Evolutionary conservation across 2,329 filamentous ascomycete species (phyloP), one percentile per base, ranked within the genome.

Genomic region (Dothistroma septosporum): DNA sequence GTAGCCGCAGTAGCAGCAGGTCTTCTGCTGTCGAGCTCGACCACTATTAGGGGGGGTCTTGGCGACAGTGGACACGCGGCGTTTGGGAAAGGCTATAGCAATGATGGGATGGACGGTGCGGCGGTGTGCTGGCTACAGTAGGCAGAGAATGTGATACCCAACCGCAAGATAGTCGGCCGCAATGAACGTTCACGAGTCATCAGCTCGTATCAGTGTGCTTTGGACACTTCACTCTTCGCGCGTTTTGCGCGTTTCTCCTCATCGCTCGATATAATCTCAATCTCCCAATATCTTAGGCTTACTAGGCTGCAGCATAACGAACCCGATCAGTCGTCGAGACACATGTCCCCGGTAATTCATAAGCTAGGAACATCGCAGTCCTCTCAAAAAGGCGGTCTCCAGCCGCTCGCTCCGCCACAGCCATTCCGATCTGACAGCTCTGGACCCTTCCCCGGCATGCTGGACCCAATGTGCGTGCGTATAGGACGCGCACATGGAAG

Each of bases 151-250:
- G 21, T 53, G 49, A 58, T 61, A 55, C 49, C 59, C 59, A 58
- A 28, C 56, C 41, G 53, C 54, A 58, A 33, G 19, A 21, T 50
- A 44, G 50, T 44, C 50, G 32, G 41, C 59, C 24, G 50, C 55
- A 58, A 61, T 61, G 55, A 57, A 58, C 46, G 55, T 58, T 47
- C 46, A 58, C 49, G 57, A 58, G 57, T 58, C 57, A 54, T 58
- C 24, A 22, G 57, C 28, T 58, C 57, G 33, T 58, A 28, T 46
- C 32, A 37, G 12, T 52, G 37, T 58, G 28, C 19, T 32, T 11
- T 35, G 2, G 24, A 53, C 50, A 35, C 31, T 3, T 53, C 28
- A 1, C 14, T 6, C 33, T 28, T 12, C 28, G 52, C 53, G 21
- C 28, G 8, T 16, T 6, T 53, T 28, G 31, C 50, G 52, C 53